Conservation (phyloP, 768 basidiomycete genomes). For the Xerocomus potaroensis region DNA sequence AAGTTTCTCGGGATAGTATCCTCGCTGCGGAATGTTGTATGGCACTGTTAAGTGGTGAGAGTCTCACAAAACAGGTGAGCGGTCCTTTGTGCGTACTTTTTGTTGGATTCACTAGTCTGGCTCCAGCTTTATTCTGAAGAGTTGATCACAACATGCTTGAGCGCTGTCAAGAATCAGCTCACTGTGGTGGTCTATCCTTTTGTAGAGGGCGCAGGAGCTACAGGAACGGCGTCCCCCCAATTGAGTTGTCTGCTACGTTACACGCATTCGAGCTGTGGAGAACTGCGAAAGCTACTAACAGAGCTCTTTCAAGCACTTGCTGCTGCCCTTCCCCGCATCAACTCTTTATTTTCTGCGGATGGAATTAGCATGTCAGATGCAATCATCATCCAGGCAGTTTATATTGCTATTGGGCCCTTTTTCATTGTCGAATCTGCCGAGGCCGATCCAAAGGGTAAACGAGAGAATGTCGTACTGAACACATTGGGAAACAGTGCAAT, state of each 20-base stretch:
- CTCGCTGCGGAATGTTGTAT: slow-evolving; percentile 82
- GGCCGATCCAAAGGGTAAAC: slow-evolving; percentile 52
- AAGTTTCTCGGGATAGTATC: slow-evolving; percentile 67
- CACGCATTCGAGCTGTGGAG: slow-evolving; percentile 30
- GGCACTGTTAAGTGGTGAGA: slow-evolving; percentile 70
- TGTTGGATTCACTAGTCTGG: neutral
- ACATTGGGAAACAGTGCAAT: slow-evolving; percentile 77
- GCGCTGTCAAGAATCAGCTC: slow-evolving; percentile 74
- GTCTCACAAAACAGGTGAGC: slow-evolving; percentile 81
- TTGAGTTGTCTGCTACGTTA: slow-evolving; percentile 50
- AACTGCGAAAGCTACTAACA: slow-evolving; percentile 47
- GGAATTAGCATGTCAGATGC: slow-evolving; percentile 73
- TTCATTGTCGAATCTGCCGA: slow-evolving; percentile 77
- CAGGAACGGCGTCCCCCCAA: slow-evolving; percentile 41
- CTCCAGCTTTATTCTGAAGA: slow-evolving; percentile 90
- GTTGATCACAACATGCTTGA: slow-evolving; percentile 75
- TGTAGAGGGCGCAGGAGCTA: slow-evolving; percentile 60
- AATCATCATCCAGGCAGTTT: slow-evolving; percentile 89
- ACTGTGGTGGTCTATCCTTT: slow-evolving; percentile 81
- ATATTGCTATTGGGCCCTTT: slow-evolving; percentile 91
- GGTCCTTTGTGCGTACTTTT: neutral
- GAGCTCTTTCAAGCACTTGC: slow-evolving; percentile 74
- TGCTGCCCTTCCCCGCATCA: slow-evolving; percentile 69
- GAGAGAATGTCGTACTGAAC: slow-evolving; percentile 50
- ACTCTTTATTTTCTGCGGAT: slow-evolving; percentile 67